Base-by-base conservation (phyloP, 2,329 filamentous ascomycete species). In the Sordariomycetes sp. region DNA sequence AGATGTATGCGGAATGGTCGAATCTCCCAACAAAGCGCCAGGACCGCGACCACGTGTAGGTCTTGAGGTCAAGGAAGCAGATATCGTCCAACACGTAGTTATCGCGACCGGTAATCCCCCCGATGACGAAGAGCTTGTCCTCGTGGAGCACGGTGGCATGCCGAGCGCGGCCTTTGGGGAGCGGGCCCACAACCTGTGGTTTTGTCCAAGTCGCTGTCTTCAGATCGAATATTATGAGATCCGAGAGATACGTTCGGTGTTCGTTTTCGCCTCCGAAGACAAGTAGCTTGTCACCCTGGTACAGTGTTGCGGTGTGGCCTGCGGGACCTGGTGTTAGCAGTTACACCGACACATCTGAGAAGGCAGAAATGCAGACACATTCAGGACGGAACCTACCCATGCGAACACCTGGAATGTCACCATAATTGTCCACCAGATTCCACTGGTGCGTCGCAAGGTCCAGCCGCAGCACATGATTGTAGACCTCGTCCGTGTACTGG, bases 221-320 rank as follows among this genome's bases (percentile, higher is more conserved):
- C 59, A 99, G 83, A 69, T 99, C 92, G 69, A 99, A 96, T 55
- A 99, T 87, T 62, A 97, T 95, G 24, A 99, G 83, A 70, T 99
- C 94, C 54, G 92, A 95, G 14, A 99, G 85, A 69, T 97, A 96
- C 59, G 92, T 92, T 64, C 92, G 85, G 68, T 97, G 94, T 70
- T 99, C 94, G 72, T 99, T 99, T 75, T 99, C 94, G 63, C 94
- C 94, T 59, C 94, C 94, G 68, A 97, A 99, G 1, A 99, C 91
- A 2, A 99, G 80, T n/a, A 99, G 79, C 72, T 97, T 97, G 71
- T 93, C 88, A 61, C 90, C 91, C 72, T 95, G 85, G 76, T 96
- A 97, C 1, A 99, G 79, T 37, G 90, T 96, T 32, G 94, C 92
- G 52, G 94, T 97, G 69, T 99, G 94, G 35, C 92, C 90, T 95